Conservation (phyloP, 441 rosid species). For the Codiaeum variegatum region DNA sequence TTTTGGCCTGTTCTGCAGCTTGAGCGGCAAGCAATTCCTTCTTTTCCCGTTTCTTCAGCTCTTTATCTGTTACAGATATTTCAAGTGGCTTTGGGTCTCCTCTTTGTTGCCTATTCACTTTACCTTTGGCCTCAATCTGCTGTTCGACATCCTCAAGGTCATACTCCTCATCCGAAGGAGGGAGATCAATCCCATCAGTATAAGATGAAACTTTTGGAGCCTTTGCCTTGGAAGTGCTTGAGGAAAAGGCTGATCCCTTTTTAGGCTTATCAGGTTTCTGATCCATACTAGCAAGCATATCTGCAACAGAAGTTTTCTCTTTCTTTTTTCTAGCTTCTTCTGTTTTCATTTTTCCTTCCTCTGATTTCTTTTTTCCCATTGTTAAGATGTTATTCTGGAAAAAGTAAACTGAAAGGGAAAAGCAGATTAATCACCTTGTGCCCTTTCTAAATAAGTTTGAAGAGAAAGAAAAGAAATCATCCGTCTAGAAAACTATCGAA, state of each 20-base stretch:
- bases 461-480: background rate
- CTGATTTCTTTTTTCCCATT: conserved; percentile 80
- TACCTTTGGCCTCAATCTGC: conserved; percentile 30
- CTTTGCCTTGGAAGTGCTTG: conserved; percentile 22
- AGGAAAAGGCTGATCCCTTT: conserved; percentile 31
- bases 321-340: conserved; percentile 37
- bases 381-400: conserved; percentile 12
- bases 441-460: background rate
- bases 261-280: conserved; percentile 65
- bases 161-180: conserved; percentile 57
- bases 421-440: background rate
- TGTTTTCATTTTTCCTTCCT: conserved; percentile 61
- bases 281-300: conserved; percentile 82
- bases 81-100: conserved; percentile 46
- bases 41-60: conserved; percentile 70
- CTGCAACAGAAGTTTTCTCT: conserved; percentile 70
- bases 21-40: conserved; percentile 57
- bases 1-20: conserved; percentile 51
- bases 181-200: conserved; percentile 71
- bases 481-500: background rate
- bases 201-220: conserved; percentile 40
- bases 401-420: background rate
- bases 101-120: conserved; percentile 28
- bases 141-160: conserved; percentile 35
- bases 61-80: conserved; percentile 56